A percentile compares a stretch with the other conserved stretches of the same genome.
phyloP scores from a whole-genome alignment of 2,329 filamentous ascomycete species.

The Epichloe coenophiala region DNA sequence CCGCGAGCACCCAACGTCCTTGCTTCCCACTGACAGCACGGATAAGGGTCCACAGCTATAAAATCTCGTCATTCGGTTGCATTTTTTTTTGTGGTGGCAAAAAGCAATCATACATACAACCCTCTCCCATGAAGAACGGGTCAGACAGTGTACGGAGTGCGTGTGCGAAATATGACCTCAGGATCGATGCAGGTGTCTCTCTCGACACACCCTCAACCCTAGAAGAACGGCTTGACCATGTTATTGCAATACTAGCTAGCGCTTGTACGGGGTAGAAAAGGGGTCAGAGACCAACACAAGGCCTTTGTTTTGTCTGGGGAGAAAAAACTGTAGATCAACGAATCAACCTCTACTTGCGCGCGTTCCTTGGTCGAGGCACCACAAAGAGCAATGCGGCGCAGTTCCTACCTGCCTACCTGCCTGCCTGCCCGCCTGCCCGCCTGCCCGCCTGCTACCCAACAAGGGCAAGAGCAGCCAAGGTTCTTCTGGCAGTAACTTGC shows the following conservation, averaged over 20 bases:
- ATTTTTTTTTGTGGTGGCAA: not conserved
- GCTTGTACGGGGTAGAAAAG: not conserved
- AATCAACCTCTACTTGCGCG: not conserved
- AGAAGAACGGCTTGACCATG: not conserved
- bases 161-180: not conserved
- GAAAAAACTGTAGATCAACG: constrained; percentile 1
- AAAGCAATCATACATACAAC: not conserved
- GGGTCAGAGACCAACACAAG: not conserved
- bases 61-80: not conserved
- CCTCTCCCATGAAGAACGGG: not conserved
- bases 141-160: not conserved
- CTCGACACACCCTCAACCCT: constrained; percentile 3
- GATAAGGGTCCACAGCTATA: not conserved
- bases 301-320: constrained; percentile 2
- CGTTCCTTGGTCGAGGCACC: no score
- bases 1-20: not conserved
- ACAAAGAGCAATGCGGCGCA: not conserved
- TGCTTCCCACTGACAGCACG: not conserved
- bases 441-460: not conserved
- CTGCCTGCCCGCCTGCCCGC: no score
- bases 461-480: not conserved
- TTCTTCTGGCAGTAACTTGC: not conserved
- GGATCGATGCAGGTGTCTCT: not conserved
- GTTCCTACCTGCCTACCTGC: no score
- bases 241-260: not conserved